phyloP scores from a whole-genome alignment of 768 basidiomycete species.

The Boletus rubescentipes region DNA sequence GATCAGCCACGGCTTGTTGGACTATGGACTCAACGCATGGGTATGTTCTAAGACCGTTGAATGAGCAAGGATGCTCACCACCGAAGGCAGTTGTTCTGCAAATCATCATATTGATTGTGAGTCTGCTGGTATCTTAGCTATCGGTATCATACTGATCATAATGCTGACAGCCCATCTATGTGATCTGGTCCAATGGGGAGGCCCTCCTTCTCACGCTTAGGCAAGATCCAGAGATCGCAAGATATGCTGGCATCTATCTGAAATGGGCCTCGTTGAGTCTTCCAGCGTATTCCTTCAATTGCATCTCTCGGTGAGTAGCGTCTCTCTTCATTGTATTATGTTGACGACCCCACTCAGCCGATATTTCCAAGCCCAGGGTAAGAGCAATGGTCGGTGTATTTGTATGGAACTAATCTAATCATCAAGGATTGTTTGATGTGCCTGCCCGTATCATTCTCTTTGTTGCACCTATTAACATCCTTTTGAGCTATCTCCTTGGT shows the following conservation, averaged over 20 bases:
- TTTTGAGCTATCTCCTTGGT: constrained; percentile 85
- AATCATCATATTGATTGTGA: constrained; percentile 49
- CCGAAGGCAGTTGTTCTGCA: constrained; percentile 17
- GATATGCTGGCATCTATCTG: constrained; percentile 71
- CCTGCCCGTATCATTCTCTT: constrained; percentile 82
- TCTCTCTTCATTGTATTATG: constrained; percentile 42
- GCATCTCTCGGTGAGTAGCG: constrained; percentile 42
- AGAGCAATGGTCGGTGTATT: constrained; percentile 32
- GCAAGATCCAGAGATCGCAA: constrained; percentile 83
- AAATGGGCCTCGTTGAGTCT: constrained; percentile 70
- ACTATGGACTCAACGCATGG: constrained; percentile 88
- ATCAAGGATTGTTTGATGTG: constrained; percentile 71
- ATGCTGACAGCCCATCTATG: constrained; percentile 45
- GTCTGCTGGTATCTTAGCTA: constrained; percentile 23
- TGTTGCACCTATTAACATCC: constrained; percentile 80
- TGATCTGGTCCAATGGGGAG: constrained; percentile 85
- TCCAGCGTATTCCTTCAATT: constrained; percentile 65
- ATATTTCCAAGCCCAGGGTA: constrained; percentile 79
- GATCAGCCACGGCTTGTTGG: constrained; percentile 81
- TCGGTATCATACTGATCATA: neutral
- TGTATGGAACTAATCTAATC: neutral
- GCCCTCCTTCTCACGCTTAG: constrained; percentile 64
- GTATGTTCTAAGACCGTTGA: constrained; percentile 33
- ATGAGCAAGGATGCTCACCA: neutral
- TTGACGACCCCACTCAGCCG: constrained; percentile 43